Percentiles rank a stretch among this genome's conserved stretches.
Evolutionary conservation across 345 rosid genomes (phyloP).

Genomic region (Eutrema yunnanense): DNA sequence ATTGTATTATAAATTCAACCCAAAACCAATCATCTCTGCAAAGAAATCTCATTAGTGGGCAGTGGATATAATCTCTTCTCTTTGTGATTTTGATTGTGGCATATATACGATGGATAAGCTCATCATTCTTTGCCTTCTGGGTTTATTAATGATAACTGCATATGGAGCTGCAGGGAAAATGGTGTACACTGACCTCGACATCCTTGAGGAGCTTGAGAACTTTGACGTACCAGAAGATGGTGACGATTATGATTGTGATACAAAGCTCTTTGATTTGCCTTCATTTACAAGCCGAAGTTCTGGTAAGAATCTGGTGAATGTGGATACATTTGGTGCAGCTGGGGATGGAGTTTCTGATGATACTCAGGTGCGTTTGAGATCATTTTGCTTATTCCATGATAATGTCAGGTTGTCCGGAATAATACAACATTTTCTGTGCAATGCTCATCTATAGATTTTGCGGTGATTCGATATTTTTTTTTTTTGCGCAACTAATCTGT

Average conservation of each 20-base stretch:
- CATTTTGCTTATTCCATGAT: neutral
- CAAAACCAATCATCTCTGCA: conserved; percentile 33
- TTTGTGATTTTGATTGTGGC: conserved; percentile 14
- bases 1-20: conserved; percentile 46
- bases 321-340: conserved; percentile 87
- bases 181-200: conserved; percentile 37
- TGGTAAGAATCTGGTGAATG: conserved; percentile 72
- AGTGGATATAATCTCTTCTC: conserved; percentile 19
- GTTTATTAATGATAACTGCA: conserved; percentile 43
- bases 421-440: neutral
- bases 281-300: conserved; percentile 55
- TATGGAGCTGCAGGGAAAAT: conserved; percentile 54
- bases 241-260: conserved; percentile 38
- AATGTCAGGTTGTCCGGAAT: neutral
- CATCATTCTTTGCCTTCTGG: conserved; percentile 42
- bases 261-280: conserved; percentile 36
- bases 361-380: conserved; percentile 56
- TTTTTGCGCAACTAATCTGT: neutral
- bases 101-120: conserved; percentile 48
- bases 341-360: conserved; percentile 97
- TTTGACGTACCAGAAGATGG: conserved; percentile 47
- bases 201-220: conserved; percentile 44
- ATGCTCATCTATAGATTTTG: neutral
- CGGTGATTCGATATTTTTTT: too few relatives aligned
- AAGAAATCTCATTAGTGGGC: conserved; percentile 23